phyloP scores from a whole-genome alignment of 768 basidiomycete genomes.

The Rhodotorula kratochvilovae region DNA sequence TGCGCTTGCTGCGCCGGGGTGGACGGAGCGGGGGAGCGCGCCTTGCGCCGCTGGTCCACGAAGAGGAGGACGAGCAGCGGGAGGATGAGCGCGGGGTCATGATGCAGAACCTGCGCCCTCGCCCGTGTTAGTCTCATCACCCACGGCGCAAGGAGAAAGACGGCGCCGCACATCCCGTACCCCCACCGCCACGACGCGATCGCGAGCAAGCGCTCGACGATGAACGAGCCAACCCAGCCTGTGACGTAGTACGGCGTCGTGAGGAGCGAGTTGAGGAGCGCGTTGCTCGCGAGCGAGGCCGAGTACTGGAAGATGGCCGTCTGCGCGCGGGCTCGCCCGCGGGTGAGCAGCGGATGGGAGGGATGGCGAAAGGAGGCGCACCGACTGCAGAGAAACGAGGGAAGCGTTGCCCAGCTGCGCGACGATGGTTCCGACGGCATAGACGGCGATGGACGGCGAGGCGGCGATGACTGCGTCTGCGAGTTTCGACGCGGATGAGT shows the following conservation, averaged over 20 bases:
- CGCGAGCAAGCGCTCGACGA: neutral
- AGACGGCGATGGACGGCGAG: neutral
- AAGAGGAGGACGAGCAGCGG: neutral
- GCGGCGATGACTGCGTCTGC: neutral
- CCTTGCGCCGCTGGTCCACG: neutral
- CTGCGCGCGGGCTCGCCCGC: neutral
- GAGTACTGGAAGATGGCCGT: neutral
- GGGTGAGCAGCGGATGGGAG: rapidly evolving
- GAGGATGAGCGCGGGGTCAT: neutral
- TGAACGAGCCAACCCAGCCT: neutral
- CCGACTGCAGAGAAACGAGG: neutral
- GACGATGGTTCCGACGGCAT: neutral
- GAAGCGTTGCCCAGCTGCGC: neutral
- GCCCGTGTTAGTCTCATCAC: neutral
- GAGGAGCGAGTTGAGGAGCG: neutral
- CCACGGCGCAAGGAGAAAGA: no score
- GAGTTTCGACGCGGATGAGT: neutral
- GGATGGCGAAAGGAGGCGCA: neutral
- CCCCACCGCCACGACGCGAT: neutral
- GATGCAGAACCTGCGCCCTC: neutral
- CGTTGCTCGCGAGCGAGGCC: neutral
- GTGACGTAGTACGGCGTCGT: neutral
- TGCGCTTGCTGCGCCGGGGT: no score
- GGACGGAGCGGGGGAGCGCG: neutral
- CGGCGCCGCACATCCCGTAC: neutral